These are phyloP conservation scores for Kuraishia cidri DNA, from an alignment of 805 yeast species.

Conservation along the genomic window DNA sequence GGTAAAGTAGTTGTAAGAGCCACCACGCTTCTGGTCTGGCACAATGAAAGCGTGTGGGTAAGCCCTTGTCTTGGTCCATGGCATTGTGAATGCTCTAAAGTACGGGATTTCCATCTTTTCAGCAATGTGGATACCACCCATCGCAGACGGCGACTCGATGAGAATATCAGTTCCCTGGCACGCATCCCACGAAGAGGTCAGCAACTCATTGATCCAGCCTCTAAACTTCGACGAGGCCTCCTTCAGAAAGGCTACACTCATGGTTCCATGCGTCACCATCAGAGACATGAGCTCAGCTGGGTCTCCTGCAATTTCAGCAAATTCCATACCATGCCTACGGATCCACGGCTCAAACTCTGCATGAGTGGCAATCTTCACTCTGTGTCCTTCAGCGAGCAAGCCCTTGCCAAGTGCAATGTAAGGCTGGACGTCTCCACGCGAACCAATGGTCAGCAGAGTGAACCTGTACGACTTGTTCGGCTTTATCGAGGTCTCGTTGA, in stretches of 20 bases:
- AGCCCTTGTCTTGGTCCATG: conserved; percentile 94
- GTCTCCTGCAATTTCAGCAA: conserved; percentile 78
- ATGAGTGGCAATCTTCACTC: conserved; percentile 81
- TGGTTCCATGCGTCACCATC: conserved; percentile 86
- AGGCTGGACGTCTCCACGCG: conserved; percentile 96
- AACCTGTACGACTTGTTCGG: conserved; percentile 51
- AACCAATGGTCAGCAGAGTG: conserved; percentile 80
- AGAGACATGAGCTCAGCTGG: conserved; percentile 88
- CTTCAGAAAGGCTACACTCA: conserved; percentile 72
- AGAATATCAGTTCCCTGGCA: conserved; percentile 77
- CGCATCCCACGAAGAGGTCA: conserved; percentile 75
- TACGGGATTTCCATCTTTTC: conserved; percentile 87
- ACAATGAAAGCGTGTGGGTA: conserved; percentile 96
- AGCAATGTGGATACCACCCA: conserved; percentile 93
- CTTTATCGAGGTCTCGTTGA: conserved; percentile 35
- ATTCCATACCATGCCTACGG: conserved; percentile 52
- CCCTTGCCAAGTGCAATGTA: conserved; percentile 87
- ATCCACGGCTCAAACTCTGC: conserved; percentile 75
- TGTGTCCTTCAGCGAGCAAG: conserved; percentile 71
- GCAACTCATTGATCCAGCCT: conserved; percentile 73
- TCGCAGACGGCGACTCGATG: conserved; percentile 93
- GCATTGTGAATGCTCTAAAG: conserved; percentile 95
- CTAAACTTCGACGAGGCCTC: conserved; percentile 79
- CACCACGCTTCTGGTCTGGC: conserved; percentile 89
- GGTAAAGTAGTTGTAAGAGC: conserved; percentile 85